phyloP scores from a whole-genome alignment of 371 early-diverging fungal genomes.

The Umbelopsis sp. region DNA sequence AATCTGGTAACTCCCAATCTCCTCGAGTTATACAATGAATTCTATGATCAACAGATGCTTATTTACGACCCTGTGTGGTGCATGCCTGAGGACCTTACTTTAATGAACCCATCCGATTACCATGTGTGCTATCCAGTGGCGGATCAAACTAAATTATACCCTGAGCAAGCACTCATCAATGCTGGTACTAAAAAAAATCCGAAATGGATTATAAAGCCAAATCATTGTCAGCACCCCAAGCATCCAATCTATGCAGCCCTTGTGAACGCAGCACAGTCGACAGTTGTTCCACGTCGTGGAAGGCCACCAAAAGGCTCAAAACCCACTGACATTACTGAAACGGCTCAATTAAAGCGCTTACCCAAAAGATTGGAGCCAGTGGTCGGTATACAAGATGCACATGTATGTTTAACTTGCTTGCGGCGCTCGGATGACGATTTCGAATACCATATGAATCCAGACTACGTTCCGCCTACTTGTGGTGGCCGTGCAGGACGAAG shows the following conservation, averaged over 20 bases:
- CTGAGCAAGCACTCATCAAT: not conserved
- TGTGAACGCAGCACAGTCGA: not conserved
- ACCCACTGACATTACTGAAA: not conserved
- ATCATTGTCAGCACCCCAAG: slow-evolving; percentile 7
- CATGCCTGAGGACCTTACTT: not conserved
- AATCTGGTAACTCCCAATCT: not conserved
- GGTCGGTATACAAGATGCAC: not conserved
- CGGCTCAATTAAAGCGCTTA: slow-evolving; percentile 10
- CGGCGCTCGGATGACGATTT: slow-evolving; percentile 7
- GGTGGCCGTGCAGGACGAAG: slow-evolving; percentile 1
- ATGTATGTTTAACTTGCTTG: slow-evolving; percentile 5
- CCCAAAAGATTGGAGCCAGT: slow-evolving; percentile 9
- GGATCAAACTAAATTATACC: not conserved
- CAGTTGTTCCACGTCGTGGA: not conserved
- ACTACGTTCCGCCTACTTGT: not conserved
- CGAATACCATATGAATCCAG: not conserved
- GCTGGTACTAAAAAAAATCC: not conserved
- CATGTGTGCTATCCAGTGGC: not conserved
- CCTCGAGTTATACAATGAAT: not conserved
- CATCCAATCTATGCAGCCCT: not conserved
- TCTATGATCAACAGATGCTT: slow-evolving; percentile 5
- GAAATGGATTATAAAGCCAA: not conserved
- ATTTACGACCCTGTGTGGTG: not conserved
- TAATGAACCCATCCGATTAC: not conserved
- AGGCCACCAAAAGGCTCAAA: slow-evolving; percentile 5